phyloP scores from a whole-genome alignment of 2,329 filamentous ascomycete genomes.

The Cercospora berteroae region DNA sequence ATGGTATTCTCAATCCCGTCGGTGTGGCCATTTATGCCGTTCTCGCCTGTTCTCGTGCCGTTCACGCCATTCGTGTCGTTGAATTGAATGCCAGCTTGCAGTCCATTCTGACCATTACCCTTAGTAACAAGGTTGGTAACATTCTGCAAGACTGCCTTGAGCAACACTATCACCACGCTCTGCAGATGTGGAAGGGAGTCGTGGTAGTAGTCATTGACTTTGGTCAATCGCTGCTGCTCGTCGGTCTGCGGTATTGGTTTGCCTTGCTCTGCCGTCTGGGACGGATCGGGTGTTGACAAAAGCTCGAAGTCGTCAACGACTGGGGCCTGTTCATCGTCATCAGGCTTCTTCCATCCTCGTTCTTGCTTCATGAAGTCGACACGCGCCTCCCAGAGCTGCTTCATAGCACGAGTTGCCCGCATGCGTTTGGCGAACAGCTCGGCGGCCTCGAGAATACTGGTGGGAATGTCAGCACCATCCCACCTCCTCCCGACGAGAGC shows the following conservation, averaged over 20 bases:
- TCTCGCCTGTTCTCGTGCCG: conserved; percentile 40
- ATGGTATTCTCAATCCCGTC: conserved; percentile 36
- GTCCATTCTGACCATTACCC: conserved; percentile 48
- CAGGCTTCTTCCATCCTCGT: conserved; percentile 72
- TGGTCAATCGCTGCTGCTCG: conserved; percentile 36
- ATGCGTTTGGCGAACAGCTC: conserved; percentile 87
- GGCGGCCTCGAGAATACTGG: conserved; percentile 91
- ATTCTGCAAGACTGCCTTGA: conserved; percentile 83
- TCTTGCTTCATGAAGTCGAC: conserved; percentile 90
- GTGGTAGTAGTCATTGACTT: conserved; percentile 79
- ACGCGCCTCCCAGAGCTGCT: conserved; percentile 91
- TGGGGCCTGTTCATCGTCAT: conserved; percentile 33
- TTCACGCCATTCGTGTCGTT: conserved; percentile 33
- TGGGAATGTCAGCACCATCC: conserved; percentile 91
- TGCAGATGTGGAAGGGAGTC: conserved; percentile 81
- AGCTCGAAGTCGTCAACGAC: conserved; percentile 39
- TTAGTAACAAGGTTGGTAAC: conserved; percentile 79
- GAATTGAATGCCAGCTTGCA: conserved; percentile 50
- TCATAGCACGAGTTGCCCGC: conserved; percentile 84
- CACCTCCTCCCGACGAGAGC: conserved; percentile 77
- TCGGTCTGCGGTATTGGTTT: conserved; percentile 28
- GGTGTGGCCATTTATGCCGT: conserved; percentile 34
- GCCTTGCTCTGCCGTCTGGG: conserved; percentile 37
- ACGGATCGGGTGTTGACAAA: conserved; percentile 26
- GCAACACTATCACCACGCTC: conserved; percentile 85